Base-by-base conservation (phyloP, 2,329 filamentous ascomycete species). In the Elsinoe necatrix region DNA sequence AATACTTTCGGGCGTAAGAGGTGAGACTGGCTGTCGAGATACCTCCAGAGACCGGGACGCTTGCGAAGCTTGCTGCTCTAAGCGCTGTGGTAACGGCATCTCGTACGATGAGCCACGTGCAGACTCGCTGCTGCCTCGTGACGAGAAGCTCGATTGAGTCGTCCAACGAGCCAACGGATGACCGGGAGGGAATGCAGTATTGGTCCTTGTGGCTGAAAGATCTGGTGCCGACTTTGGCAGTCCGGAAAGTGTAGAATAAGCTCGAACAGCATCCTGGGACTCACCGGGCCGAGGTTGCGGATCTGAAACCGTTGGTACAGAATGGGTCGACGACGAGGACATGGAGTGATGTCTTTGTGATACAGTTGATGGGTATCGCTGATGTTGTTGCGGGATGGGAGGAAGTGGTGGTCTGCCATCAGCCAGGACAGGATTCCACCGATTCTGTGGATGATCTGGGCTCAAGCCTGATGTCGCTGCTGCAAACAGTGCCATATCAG, bases 191-290 rank as follows among this genome's bases (percentile, higher is more conserved):
- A 47, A 48, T 14, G 23, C 18, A 14, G 16, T 45, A 4, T 11
- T 25, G 9, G 47, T 42, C 14, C 54, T 23, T 8, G 54, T 47
- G 14, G 42, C 20, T n/a, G 41, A 16, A 3, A 56, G 41, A 27
- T 56, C 54, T 14, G 54, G 54, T 16, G 54, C 54, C 6, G 54
- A 56, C 31, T 45, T 45, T n/a, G 54, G 54, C 16, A 56, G 21
- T 14, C 37, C 41, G 12, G 41, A 29, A 7, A 56, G 42, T 2
- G 29, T 14, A 7, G 43, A 39, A 14, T 56, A 37, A 7, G 41
- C 54, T 2, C 41, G 39, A 16, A 23, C 9, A 8, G 54, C 29
- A n/a, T 37, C 41, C n/a, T 56, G 37, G 12, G 18, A 25, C 31
- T 45, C 37, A n/a, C 23, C 42, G 12, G 54, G 18, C 4, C 37